Percentiles rank a stretch among this genome's conserved stretches.
Conservation (phyloP, 371 early-diverging fungal species). For the Gilbertella persicaria region DNA sequence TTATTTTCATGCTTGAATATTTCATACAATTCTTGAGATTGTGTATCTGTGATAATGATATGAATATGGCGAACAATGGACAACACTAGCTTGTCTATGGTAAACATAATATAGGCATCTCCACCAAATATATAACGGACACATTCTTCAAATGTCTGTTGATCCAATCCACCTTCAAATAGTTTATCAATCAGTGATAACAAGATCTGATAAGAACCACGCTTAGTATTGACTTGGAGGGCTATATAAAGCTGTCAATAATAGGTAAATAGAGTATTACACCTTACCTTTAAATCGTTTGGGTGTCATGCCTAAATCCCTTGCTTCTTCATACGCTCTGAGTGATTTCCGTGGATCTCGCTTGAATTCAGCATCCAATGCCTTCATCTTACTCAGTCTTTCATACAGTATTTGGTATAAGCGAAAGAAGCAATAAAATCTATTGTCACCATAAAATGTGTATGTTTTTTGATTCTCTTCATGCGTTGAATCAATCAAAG, state of each 20-base stretch:
- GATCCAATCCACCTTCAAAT: constrained; percentile 81
- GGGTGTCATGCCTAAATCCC: constrained; percentile 73
- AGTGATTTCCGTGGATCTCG: constrained; percentile 58
- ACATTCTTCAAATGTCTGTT: constrained; percentile 86
- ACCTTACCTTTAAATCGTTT: constrained; percentile 30
- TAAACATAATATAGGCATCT: constrained; percentile 81
- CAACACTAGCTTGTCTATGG: constrained; percentile 71
- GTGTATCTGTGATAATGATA: constrained; percentile 25
- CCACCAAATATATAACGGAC: constrained; percentile 84
- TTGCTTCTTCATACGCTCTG: constrained; percentile 67
- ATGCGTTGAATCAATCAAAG: constrained; percentile 7
- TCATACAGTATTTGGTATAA: constrained; percentile 65
- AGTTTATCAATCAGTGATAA: constrained; percentile 71
- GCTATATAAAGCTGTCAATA: constrained; percentile 10
- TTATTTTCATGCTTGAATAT: constrained; percentile 21
- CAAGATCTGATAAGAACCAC: constrained; percentile 72
- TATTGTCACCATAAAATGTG: constrained; percentile 72
- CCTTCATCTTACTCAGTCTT: constrained; percentile 80
- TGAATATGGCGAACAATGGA: constrained; percentile 27
- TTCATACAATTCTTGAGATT: constrained; percentile 22
- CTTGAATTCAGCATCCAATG: constrained; percentile 61
- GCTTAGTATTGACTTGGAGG: constrained; percentile 23
- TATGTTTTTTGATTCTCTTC: constrained; percentile 32
- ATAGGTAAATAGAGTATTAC: background rate
- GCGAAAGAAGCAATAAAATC: constrained; percentile 86